Conservation (phyloP, 257 asterid genomes). For the Linaria vulgaris region DNA sequence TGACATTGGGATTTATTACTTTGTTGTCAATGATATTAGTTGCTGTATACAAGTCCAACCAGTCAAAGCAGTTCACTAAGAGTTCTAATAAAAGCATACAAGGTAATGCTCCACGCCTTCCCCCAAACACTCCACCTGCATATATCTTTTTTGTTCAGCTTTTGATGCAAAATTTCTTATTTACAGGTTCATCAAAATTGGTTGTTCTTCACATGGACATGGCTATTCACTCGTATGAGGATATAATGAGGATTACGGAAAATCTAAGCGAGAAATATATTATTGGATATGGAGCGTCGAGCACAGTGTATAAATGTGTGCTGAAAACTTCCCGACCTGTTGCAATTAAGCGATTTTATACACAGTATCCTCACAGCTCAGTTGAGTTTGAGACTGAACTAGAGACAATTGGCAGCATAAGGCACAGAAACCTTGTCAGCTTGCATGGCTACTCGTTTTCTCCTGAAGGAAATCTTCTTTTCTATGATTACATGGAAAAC, state of each 20-base stretch:
- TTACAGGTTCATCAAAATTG: constrained; percentile 64
- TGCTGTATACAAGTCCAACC: constrained; percentile 77
- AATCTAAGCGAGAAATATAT: constrained; percentile 79
- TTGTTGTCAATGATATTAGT: constrained; percentile 67
- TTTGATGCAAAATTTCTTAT: not conserved
- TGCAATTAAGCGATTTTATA: constrained; percentile 94
- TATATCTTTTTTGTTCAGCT: not conserved
- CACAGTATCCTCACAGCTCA: constrained; percentile 50
- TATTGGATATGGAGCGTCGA: constrained; percentile 93
- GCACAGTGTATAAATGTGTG: constrained; percentile 83
- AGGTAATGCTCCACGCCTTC: constrained; percentile 31
- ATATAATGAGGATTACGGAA: constrained; percentile 88
- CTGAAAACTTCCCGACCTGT: constrained; percentile 84
- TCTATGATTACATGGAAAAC: constrained; percentile 93
- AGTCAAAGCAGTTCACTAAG: constrained; percentile 44
- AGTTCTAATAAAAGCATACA: constrained; percentile 47
- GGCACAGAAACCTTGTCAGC: constrained; percentile 94
- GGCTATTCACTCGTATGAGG: constrained; percentile 93
- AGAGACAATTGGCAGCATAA: constrained; percentile 81
- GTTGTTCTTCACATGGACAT: constrained; percentile 92
- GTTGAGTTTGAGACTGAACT: constrained; percentile 91
- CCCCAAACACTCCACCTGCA: not conserved
- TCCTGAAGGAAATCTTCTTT: constrained; percentile 86
- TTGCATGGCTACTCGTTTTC: constrained; percentile 89
- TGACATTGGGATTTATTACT: constrained; percentile 60